These are phyloP conservation scores for Pinus taeda DNA, from an alignment of 75 land plant species.

Conservation along the genomic window DNA sequence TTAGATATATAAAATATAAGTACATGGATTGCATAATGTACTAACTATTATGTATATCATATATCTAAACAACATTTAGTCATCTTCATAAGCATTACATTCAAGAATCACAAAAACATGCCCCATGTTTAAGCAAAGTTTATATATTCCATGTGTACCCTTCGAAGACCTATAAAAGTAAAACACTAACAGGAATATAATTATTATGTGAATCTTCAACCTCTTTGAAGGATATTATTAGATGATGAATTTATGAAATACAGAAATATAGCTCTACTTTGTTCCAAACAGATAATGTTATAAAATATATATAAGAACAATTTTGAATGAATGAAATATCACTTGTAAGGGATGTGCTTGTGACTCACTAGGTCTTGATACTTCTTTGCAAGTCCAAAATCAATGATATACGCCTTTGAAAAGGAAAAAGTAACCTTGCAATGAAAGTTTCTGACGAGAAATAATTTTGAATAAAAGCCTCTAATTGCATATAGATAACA, in stretches of 20 bases:
- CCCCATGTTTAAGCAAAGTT: neutral
- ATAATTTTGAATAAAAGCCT: neutral
- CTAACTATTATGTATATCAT: neutral
- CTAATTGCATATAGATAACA: neutral
- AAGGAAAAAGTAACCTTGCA: neutral
- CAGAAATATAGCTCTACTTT: neutral
- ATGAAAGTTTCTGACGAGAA: neutral
- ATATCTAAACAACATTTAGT: neutral
- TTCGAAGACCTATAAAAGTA: neutral
- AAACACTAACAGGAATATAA: neutral
- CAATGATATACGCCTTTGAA: slow-evolving; percentile 52
- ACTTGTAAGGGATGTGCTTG: slow-evolving; percentile 64
- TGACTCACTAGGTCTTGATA: slow-evolving; percentile 46
- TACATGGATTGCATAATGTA: too few species aligned
- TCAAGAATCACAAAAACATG: neutral
- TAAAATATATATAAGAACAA: neutral
- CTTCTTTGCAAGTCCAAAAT: slow-evolving; percentile 64
- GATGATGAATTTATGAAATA: neutral
- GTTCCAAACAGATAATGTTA: neutral
- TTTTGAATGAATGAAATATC: neutral
- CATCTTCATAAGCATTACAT: neutral
- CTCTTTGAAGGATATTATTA: neutral
- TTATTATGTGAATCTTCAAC: neutral
- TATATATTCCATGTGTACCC: neutral
- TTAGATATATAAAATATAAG: too few species aligned